Conservation (phyloP, 768 basidiomycete genomes). For the Ramaria rubella region DNA sequence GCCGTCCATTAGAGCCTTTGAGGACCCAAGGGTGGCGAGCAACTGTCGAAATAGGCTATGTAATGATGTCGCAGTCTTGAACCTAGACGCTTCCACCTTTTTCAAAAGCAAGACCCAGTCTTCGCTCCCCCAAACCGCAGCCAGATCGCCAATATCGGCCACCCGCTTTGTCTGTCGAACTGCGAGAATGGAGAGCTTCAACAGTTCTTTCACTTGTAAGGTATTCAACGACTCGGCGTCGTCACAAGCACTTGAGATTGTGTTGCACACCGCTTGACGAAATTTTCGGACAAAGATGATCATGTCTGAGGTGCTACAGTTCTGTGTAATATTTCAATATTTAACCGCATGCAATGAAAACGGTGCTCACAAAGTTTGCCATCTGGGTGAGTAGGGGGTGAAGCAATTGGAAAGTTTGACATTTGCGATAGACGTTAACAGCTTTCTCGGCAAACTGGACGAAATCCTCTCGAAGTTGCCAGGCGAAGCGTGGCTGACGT, state of each 20-base stretch:
- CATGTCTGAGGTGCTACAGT: slow-evolving; percentile 35
- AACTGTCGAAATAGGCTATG: slow-evolving; percentile 63
- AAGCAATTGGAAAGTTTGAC: slow-evolving; percentile 68
- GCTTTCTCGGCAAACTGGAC: slow-evolving; percentile 49
- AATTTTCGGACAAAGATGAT: slow-evolving; percentile 45
- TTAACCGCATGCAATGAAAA: slow-evolving; percentile 19
- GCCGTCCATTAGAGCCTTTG: slow-evolving; percentile 3
- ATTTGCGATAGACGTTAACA: slow-evolving; percentile 70
- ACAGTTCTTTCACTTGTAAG: slow-evolving; percentile 68
- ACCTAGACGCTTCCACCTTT: slow-evolving; percentile 45
- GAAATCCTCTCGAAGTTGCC: slow-evolving; percentile 58
- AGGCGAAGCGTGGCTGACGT: slow-evolving; percentile 57
- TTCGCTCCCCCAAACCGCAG: slow-evolving; percentile 51
- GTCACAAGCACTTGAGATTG: slow-evolving; percentile 43
- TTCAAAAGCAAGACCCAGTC: slow-evolving; percentile 48
- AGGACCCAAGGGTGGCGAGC: slow-evolving; percentile 8
- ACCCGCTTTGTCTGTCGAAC: slow-evolving; percentile 58
- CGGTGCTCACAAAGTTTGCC: slow-evolving; percentile 27
- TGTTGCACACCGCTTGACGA: slow-evolving; percentile 41
- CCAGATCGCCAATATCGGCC: slow-evolving; percentile 23
- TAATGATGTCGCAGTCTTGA: slow-evolving; percentile 57
- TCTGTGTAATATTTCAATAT: slow-evolving; percentile 23
- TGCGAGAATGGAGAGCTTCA: slow-evolving; percentile 61
- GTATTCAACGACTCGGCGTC: slow-evolving; percentile 44
- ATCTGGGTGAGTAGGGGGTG: slow-evolving; percentile 55